Evolutionary conservation across 441 rosid species (phyloP), one percentile per base, ranked within the genome.

Genomic region (Isatis lusitanica): DNA sequence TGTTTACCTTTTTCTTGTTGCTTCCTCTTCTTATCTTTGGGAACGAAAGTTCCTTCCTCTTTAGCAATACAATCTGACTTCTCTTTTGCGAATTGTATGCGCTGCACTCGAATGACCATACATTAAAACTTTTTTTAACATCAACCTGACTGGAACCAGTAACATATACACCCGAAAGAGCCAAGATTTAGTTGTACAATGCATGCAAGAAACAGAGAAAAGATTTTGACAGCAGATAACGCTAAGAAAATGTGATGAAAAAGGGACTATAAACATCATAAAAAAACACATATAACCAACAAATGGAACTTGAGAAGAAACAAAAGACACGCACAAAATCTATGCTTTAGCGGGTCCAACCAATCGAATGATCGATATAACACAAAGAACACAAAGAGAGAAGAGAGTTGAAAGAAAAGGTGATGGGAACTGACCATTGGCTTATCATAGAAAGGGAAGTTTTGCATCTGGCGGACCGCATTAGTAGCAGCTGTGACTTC

Each of bases 391-490:
- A 58, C 1, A 31, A 9, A 17, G 16, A 44, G 51, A 55, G 43
- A 38, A 12, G 21, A 58, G n/a, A 16, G 0, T 15, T 6, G 11
- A 7, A 35, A 1, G 11, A 39, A n/a, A 12, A 33, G 10, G 28
- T 64, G 73, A 79, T 42, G 11, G 16, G 70, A 30, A 74, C 86
- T 59, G 59, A 92, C 99, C 98, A 95, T 95, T 30, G 96, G 97
- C 75, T 95, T 95, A 71, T 95, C 98, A 63, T 93, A 91, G 74
- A 95, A 91, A 7, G 99, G 98, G 70, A 95, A 93, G 67, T 90
- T 94, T 56, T 96, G 98, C 99, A 93, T 96, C 78, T 91, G 98
- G 42, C 97, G 83, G n/a, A 93, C 92, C 0, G 98, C 98, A 75
- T 93, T 87, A 73, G 96, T 93, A 61, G 98, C 96, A 68, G 97